Percentiles rank a stretch among this genome's conserved stretches.
Evolutionary conservation across 2,329 filamentous ascomycete species (phyloP).

Genomic region (Simplicillium aogashimaense): DNA sequence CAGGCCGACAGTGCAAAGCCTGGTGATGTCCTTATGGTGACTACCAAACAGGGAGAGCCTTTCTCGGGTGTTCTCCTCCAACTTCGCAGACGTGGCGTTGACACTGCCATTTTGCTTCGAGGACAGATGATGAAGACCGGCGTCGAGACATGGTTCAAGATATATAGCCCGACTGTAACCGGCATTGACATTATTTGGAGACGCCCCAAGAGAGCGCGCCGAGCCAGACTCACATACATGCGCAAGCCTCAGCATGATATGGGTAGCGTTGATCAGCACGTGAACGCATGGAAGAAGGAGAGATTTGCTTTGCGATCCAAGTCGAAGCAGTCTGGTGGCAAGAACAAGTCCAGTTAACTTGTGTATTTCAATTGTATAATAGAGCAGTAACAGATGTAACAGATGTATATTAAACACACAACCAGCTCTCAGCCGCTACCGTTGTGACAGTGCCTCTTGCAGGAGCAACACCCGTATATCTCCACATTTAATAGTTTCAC

Average conservation of each 20-base stretch:
- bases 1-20: slow-evolving; percentile 73
- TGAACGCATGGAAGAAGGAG: slow-evolving; percentile 42
- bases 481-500: too few relatives aligned
- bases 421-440: too few relatives aligned
- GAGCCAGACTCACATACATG: slow-evolving; percentile 87
- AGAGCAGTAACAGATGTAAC: background rate
- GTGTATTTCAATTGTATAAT: slow-evolving; percentile 17
- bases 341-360: slow-evolving; percentile 11
- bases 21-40: slow-evolving; percentile 87
- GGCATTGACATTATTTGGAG: slow-evolving; percentile 92
- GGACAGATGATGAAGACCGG: slow-evolving; percentile 79
- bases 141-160: slow-evolving; percentile 96
- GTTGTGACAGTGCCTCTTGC: too few relatives aligned
- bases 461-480: too few relatives aligned
- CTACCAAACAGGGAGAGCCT: slow-evolving; percentile 69
- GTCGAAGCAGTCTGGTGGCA: slow-evolving; percentile 17
- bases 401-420: too few relatives aligned
- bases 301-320: slow-evolving; percentile 26
- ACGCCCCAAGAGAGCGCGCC: slow-evolving; percentile 70
- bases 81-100: slow-evolving; percentile 78
- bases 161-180: slow-evolving; percentile 81
- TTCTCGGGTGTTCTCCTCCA: slow-evolving; percentile 84
- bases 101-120: slow-evolving; percentile 78
- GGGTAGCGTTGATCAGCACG: slow-evolving; percentile 74
- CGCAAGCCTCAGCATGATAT: slow-evolving; percentile 79